phyloP scores from a whole-genome alignment of 106 monocot genomes.

The Acanthochlamys bracteata region DNA sequence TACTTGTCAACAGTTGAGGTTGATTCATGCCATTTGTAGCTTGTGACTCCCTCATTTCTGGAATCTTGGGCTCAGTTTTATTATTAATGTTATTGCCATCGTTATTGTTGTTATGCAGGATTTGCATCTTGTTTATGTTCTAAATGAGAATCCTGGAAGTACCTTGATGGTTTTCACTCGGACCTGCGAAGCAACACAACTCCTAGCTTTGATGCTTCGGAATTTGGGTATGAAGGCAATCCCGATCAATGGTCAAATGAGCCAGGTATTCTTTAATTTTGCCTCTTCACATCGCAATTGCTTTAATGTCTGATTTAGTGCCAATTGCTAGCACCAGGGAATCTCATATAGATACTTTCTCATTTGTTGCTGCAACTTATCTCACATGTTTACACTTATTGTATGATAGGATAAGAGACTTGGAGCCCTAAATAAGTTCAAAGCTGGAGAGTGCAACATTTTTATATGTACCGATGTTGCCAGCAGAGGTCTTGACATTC shows the following conservation, averaged over 20 bases:
- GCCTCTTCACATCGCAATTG: background rate
- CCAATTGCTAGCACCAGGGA: too few species aligned
- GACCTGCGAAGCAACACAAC: constrained; percentile 70
- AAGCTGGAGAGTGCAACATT: constrained; percentile 75
- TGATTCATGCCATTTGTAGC: too few species aligned
- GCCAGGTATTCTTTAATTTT: constrained; percentile 43
- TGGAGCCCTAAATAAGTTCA: constrained; percentile 85
- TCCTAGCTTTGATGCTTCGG: constrained; percentile 61
- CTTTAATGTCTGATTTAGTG: too few species aligned
- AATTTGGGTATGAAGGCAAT: constrained; percentile 84
- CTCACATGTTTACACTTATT: background rate
- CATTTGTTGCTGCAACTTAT: background rate
- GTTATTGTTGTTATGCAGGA: constrained; percentile 31
- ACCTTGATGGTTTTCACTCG: constrained; percentile 89
- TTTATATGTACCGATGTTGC: constrained; percentile 87
- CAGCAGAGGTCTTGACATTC: constrained; percentile 89
- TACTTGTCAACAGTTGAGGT: too few species aligned
- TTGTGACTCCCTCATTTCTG: too few species aligned
- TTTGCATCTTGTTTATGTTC: constrained; percentile 77
- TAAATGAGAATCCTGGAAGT: constrained; percentile 70
- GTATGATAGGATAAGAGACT: constrained; percentile 59
- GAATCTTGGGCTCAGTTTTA: too few species aligned
- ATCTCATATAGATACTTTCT: background rate
- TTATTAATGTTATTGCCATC: background rate
- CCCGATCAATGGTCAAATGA: constrained; percentile 87